phyloP scores from a whole-genome alignment of 2,329 filamentous ascomycete species.

The Fusarium sp. region DNA sequence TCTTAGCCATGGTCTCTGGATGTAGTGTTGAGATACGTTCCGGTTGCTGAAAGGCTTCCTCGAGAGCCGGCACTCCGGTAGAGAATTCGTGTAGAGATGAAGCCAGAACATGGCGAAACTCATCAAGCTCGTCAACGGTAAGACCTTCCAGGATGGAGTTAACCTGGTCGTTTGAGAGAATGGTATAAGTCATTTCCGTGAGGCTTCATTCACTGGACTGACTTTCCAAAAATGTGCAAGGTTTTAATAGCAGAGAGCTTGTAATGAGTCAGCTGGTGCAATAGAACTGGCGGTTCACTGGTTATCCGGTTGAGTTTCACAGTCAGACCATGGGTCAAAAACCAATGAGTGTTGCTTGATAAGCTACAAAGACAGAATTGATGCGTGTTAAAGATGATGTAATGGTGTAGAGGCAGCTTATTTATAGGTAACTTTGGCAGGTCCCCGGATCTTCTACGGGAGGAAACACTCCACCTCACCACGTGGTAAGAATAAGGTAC shows the following conservation, averaged over 20 bases:
- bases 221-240: background rate
- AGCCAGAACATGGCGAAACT: slow-evolving; percentile 62
- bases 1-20: slow-evolving; percentile 64
- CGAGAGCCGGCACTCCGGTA: slow-evolving; percentile 60
- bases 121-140: slow-evolving; percentile 63
- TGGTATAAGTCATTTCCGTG: slow-evolving; percentile 64
- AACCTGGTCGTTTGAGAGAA: slow-evolving; percentile 70
- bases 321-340: background rate
- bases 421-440: slow-evolving; percentile 3
- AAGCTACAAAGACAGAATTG: slow-evolving; percentile 20
- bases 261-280: background rate
- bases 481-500: slow-evolving; percentile 11
- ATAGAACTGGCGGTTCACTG: background rate
- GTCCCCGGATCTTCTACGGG: slow-evolving; percentile 10
- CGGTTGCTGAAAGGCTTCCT: slow-evolving; percentile 66
- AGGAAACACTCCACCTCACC: slow-evolving; percentile 41
- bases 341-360: slow-evolving; percentile 20
- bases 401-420: slow-evolving; percentile 21
- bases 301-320: background rate
- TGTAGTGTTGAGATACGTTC: slow-evolving; percentile 63
- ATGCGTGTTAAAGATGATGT: slow-evolving; percentile 38
- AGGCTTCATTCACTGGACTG: background rate
- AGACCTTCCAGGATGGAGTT: slow-evolving; percentile 65
- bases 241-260: background rate
- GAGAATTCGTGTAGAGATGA: slow-evolving; percentile 72